Conservation (phyloP, 2,329 filamentous ascomycete genomes). For the Mycosphaerella arachidis region DNA sequence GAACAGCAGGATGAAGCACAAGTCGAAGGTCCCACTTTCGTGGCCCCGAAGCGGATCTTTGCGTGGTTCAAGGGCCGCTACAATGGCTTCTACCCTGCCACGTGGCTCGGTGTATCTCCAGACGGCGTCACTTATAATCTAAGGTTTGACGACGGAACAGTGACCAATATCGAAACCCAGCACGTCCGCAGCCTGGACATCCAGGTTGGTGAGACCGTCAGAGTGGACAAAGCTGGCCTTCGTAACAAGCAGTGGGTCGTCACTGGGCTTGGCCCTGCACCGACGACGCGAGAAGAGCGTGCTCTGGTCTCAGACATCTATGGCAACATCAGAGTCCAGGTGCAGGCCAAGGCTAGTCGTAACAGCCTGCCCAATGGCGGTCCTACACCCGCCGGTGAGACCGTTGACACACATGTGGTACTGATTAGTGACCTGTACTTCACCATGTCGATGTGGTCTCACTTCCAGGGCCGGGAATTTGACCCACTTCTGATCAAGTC, state of each 20-base stretch:
- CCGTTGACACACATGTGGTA: slow-evolving; percentile 31
- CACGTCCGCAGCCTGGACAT: slow-evolving; percentile 43
- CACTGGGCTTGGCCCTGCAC: slow-evolving; percentile 39
- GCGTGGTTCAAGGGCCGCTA: slow-evolving; percentile 53
- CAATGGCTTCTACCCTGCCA: slow-evolving; percentile 56
- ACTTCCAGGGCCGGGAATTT: slow-evolving; percentile 39
- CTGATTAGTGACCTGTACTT: slow-evolving; percentile 42
- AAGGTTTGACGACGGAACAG: slow-evolving; percentile 46
- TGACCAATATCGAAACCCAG: slow-evolving; percentile 37
- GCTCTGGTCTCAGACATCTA: slow-evolving; percentile 39
- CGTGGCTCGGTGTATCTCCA: slow-evolving; percentile 48
- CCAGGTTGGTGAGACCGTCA: slow-evolving; percentile 42
- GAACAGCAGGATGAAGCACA: background rate
- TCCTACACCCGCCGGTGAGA: slow-evolving; percentile 17
- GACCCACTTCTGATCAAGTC: slow-evolving; percentile 15
- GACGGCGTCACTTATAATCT: slow-evolving; percentile 41
- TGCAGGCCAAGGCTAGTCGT: slow-evolving; percentile 38
- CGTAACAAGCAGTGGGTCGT: slow-evolving; percentile 44
- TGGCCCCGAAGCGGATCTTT: slow-evolving; percentile 50
- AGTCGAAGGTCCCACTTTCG: background rate
- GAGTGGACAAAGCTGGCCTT: slow-evolving; percentile 43
- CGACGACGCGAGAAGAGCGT: slow-evolving; percentile 25
- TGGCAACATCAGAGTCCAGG: slow-evolving; percentile 38
- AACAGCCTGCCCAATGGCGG: slow-evolving; percentile 31
- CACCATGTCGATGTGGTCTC: slow-evolving; percentile 40